Conservation (phyloP, 805 yeast genomes). For the Metschnikowia baotianmanensis region DNA sequence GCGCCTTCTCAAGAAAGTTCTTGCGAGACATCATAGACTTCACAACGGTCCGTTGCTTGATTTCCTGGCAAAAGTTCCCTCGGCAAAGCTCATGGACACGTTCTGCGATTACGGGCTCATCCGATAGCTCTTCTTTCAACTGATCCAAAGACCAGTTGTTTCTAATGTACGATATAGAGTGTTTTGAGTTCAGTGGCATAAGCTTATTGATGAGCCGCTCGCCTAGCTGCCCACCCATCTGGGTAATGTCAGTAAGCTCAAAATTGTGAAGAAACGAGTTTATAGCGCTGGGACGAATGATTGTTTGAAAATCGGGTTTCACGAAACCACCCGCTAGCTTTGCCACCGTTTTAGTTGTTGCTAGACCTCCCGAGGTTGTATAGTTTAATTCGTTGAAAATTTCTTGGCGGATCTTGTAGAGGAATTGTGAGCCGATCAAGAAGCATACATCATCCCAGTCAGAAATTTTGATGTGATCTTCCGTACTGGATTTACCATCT, state of each 20-base stretch:
- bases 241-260: constrained; percentile 75
- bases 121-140: constrained; percentile 22
- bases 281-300: constrained; percentile 51
- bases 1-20: constrained; percentile 60
- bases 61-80: constrained; percentile 56
- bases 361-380: constrained; percentile 88
- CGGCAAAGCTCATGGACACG: constrained; percentile 60
- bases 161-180: constrained; percentile 48
- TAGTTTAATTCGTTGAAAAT: constrained; percentile 62
- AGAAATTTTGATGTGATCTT: background rate
- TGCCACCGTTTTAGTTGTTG: constrained; percentile 72
- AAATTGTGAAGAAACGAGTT: constrained; percentile 55
- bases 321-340: constrained; percentile 82
- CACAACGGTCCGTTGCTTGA: constrained; percentile 57
- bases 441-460: constrained; percentile 82
- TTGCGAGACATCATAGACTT: constrained; percentile 90
- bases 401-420: constrained; percentile 50
- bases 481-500: constrained; percentile 46
- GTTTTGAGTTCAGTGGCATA: constrained; percentile 47
- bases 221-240: constrained; percentile 90
- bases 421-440: constrained; percentile 61
- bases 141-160: constrained; percentile 39
- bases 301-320: constrained; percentile 86
- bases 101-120: constrained; percentile 50
- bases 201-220: constrained; percentile 50